Base-by-base conservation (phyloP, 2,329 filamentous ascomycete species). In the Exophiala calicioides region DNA sequence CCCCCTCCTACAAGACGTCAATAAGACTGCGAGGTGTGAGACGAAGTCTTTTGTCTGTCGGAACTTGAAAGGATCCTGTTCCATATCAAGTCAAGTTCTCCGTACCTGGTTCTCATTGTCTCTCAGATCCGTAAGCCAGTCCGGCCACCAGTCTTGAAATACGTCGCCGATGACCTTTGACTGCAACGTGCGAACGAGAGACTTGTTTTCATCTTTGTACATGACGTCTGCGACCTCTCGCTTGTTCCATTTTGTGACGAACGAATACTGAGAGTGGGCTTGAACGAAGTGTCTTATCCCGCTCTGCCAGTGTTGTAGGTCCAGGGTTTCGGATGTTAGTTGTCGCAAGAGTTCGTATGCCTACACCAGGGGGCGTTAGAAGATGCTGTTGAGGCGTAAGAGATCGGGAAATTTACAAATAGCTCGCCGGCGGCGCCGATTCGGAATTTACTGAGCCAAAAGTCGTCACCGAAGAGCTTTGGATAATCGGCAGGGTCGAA, bases 351-450 rank as follows among this genome's bases (percentile, higher is more conserved):
- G 13, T 33, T 47, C 46, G 23, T 32, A 53, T 19, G 36, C 44
- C 45, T 48, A 30, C 26, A 37, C n/a, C 20, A 21, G 30, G 10
- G n/a, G 18, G 33, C 32, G 31, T 45, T 16, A 13, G 15, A 19
- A 3, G 23, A 15, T 26, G 35, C 15, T 38, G 27, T 40, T 24
- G 13, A 32, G 16, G 33, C 16, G 30, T 19, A 36, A 20, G 35
- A 19, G 18, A 23, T 5, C n/a, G n/a, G 16, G 13, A 9, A 7
- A 24, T 37, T 38, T 21, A 53, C 50, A 40, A 53, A 53, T 10
- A 53, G 42, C 38, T 53, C 50, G 13, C 50, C 50, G 13, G 50
- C 50, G 4, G 50, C 50, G n/a, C 50, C 47, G 27, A 53, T 18
- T 43, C 46, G 35, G 41, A 37, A 46, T 19, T 36, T 53, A 13